A percentile compares a stretch with the other conserved stretches of the same genome.
These are phyloP conservation scores for Aspergillus carlsbadensis DNA, from an alignment of 495 filamentous ascomycete genomes.

Conservation along the genomic window DNA sequence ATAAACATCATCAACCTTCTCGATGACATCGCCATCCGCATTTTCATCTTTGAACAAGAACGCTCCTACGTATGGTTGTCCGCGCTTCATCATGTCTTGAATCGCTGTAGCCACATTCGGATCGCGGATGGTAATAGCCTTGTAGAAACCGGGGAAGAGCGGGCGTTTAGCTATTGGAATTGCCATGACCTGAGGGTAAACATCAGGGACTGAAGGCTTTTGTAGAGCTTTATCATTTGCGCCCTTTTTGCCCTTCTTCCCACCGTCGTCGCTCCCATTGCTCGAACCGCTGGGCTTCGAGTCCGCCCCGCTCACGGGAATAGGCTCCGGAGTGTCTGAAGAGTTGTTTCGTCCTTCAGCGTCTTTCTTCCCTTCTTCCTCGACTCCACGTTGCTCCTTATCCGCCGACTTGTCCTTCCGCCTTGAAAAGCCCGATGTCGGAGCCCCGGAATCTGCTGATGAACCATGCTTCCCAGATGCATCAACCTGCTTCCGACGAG, in stretches of 20 bases:
- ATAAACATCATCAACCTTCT: constrained; percentile 83
- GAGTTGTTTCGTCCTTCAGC: constrained; percentile 42
- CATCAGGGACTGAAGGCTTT: constrained; percentile 86
- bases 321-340: constrained; percentile 46
- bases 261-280: constrained; percentile 48
- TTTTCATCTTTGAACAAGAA: constrained; percentile 97
- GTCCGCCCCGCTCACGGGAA: constrained; percentile 43
- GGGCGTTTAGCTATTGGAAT: constrained; percentile 96
- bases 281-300: constrained; percentile 50
- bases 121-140: constrained; percentile 93
- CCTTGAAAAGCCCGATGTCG: constrained; percentile 32
- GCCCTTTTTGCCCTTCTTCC: constrained; percentile 62
- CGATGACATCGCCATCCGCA: constrained; percentile 87
- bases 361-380: constrained; percentile 44
- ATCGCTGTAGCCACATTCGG: constrained; percentile 86
- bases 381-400: constrained; percentile 39
- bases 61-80: constrained; percentile 95
- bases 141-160: constrained; percentile 97
- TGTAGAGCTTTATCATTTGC: constrained; percentile 70
- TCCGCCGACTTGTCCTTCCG: constrained; percentile 41
- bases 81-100: constrained; percentile 94
- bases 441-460: constrained; percentile 28
- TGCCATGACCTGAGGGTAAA: constrained; percentile 98
- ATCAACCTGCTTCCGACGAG: constrained; percentile 39
- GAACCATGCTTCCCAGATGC: constrained; percentile 30